phyloP scores from a whole-genome alignment of 768 basidiomycete genomes.

The Amanita jacksonii region DNA sequence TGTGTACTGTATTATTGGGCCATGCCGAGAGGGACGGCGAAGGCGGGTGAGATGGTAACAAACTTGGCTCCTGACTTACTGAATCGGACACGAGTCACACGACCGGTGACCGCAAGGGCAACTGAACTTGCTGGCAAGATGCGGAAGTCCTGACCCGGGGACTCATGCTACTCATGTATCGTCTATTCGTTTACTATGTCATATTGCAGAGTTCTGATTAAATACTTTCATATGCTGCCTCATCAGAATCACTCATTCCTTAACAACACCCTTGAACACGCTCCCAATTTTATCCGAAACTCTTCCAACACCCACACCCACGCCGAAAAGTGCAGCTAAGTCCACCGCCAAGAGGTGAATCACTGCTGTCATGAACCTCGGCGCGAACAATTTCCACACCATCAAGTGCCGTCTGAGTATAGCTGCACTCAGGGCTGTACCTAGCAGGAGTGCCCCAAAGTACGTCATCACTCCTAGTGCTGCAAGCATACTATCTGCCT shows the following conservation, averaged over 20 bases:
- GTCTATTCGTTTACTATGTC: too few relatives aligned
- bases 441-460: constrained; percentile 53
- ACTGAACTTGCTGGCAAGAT: too few relatives aligned
- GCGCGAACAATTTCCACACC: constrained; percentile 99
- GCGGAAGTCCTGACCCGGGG: too few relatives aligned
- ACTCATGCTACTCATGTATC: too few relatives aligned
- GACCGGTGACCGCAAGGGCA: too few relatives aligned
- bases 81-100: too few relatives aligned
- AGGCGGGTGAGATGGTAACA: too few relatives aligned
- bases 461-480: constrained; percentile 62
- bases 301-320: constrained; percentile 46
- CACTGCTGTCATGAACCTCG: constrained; percentile 80
- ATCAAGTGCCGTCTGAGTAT: constrained; percentile 79
- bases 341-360: constrained; percentile 63
- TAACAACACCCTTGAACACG: constrained; percentile 14
- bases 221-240: too few relatives aligned
- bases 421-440: constrained; percentile 64
- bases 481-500: constrained; percentile 36
- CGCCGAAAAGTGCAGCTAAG: constrained; percentile 50
- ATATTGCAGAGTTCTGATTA: too few relatives aligned
- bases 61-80: too few relatives aligned
- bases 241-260: not conserved
- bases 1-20: too few relatives aligned
- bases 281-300: constrained; percentile 21
- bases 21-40: too few relatives aligned